phyloP scores from a whole-genome alignment of 1,284 basidiomycete genomes.

The Sporisorium exsertum region DNA sequence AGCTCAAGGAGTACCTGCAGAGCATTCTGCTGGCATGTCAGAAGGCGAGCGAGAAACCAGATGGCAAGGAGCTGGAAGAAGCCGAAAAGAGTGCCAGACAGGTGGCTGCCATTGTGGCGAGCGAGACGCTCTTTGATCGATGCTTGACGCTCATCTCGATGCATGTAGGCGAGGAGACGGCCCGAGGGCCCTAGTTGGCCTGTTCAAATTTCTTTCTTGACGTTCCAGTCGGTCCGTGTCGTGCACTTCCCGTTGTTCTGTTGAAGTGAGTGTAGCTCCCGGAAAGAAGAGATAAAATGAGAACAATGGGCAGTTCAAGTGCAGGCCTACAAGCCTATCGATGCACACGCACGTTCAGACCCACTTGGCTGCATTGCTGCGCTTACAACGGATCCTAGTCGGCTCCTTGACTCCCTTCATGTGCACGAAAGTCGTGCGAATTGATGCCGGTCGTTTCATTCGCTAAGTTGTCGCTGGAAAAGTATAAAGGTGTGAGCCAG shows the following conservation, averaged over 20 bases:
- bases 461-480: background rate
- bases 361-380: background rate
- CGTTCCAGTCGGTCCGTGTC: background rate
- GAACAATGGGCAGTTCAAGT: conserved; percentile 1
- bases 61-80: background rate
- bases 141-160: conserved; percentile 24
- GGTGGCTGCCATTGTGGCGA: background rate
- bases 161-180: background rate
- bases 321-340: background rate
- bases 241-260: no score
- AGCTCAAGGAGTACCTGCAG: conserved; percentile 15
- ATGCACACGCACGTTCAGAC: conserved; percentile 10
- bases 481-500: background rate
- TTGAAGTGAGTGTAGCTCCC: background rate
- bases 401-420: background rate
- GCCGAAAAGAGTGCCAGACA: background rate
- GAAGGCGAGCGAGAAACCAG: background rate
- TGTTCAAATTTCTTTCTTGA: background rate
- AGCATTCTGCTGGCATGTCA: conserved; percentile 9
- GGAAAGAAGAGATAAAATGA: background rate
- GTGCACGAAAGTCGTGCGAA: background rate
- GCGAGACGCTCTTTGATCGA: conserved; percentile 20
- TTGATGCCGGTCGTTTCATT: background rate
- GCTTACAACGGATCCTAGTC: background rate
- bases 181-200: background rate